Evolutionary conservation across 169 alveolate genomes (phyloP), one percentile per base, ranked within the genome.

Genomic region (Plasmodium yoelii): DNA sequence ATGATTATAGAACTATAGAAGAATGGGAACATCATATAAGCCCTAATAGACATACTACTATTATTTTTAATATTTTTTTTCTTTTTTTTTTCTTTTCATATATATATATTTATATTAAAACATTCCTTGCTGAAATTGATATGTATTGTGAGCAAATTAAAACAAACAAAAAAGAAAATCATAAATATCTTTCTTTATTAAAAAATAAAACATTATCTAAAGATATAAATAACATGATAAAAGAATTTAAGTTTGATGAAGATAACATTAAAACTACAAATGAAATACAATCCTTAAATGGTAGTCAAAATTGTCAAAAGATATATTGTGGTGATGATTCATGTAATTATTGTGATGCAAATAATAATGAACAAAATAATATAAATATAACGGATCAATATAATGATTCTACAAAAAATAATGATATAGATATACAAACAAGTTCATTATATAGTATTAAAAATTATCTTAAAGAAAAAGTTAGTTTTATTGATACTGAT

Each of bases 11-110:
- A 39, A 65, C 74, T 1, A 12, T 82, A 73, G 47, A 60, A 34
- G 90, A 82, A 82, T 82, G 90, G 90, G 90, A 82, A n/a, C 24
- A n/a, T 47, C 69, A 51, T 42, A 67, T 82, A 24, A 82, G 90
- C 7, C 90, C 90, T 8, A 61, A 61, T 55, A 82, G 90, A 39
- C 90, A 82, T 82, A 47, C 69, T 18, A 82, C 90, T n/a, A 82
- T 82, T 13, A n/a, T 82, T 13, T 82, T 82, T 82, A 82, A 82
- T 70, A 39, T 82, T 8, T 82, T 82, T 55, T 82, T 82, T 67
- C 71, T 82, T 26, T 56, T 82, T 55, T 82, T 82, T 60, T 82
- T 82, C 59, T 82, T 65, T 59, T 82, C 80, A 24, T 82, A 67
- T 34, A 28, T 82, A 13, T 47, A 82, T 55, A 51, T 82, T 55